Evolutionary conservation across 2,329 filamentous ascomycete species (phyloP).

Genomic region (Colletotrichum liriopes): DNA sequence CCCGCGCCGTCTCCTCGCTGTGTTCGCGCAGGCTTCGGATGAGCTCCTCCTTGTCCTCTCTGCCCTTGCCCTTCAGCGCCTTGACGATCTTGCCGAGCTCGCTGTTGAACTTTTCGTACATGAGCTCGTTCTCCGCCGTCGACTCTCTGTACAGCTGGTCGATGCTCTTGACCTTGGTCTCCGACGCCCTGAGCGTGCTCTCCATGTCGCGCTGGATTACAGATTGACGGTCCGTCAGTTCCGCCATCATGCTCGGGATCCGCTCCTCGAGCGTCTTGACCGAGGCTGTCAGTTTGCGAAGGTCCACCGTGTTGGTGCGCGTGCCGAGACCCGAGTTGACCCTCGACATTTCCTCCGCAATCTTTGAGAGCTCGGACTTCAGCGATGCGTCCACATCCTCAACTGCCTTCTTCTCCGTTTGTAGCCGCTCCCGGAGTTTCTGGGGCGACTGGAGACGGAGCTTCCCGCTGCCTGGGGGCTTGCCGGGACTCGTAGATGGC

Average conservation of each 20-base stretch:
- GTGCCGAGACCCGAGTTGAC: constrained; percentile 60
- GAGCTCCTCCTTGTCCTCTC: constrained; percentile 85
- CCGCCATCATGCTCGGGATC: constrained; percentile 72
- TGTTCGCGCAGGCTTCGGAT: constrained; percentile 79
- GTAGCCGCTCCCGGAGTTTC: constrained; percentile 87
- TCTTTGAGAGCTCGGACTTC: constrained; percentile 83
- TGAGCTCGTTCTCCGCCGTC: constrained; percentile 90
- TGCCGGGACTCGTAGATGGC: constrained; percentile 56
- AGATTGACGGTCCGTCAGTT: constrained; percentile 73
- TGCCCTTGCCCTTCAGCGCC: constrained; percentile 79
- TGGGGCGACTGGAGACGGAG: constrained; percentile 80
- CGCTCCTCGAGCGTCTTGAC: constrained; percentile 78
- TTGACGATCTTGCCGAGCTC: constrained; percentile 88
- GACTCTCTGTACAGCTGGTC: constrained; percentile 92
- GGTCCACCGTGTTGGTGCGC: constrained; percentile 57
- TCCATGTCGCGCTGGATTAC: constrained; percentile 81
- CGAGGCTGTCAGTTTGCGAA: constrained; percentile 68
- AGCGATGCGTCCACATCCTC: constrained; percentile 79
- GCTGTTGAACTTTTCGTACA: constrained; percentile 94
- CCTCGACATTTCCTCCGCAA: constrained; percentile 83
- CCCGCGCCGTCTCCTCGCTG: constrained; percentile 81
- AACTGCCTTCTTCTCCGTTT: constrained; percentile 84
- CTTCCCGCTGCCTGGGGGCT: constrained; percentile 62
- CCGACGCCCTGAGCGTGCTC: constrained; percentile 78
- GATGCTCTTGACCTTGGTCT: constrained; percentile 84